A percentile compares a stretch with the other conserved stretches of the same genome.
phyloP scores from a whole-genome alignment of 805 yeast species.

The Scheffersomyces amazonensis region DNA sequence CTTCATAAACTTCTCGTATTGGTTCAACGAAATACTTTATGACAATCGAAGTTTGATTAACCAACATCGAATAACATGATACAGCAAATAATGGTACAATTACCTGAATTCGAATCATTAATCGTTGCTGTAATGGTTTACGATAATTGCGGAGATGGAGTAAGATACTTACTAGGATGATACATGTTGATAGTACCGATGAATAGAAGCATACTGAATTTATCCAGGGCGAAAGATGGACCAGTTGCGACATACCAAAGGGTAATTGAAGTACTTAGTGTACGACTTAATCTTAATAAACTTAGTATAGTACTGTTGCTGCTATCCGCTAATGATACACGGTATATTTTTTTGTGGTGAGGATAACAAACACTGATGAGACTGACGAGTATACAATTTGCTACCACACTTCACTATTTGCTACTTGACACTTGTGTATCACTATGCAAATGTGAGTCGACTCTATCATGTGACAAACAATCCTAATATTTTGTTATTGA shows the following conservation, averaged over 20 bases:
- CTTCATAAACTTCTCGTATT: slow-evolving; percentile 86
- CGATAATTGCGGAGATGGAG: slow-evolving; percentile 63
- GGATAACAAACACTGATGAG: no score
- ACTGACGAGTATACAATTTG: no score
- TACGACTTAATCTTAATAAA: no score
- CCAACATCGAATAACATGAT: slow-evolving; percentile 60
- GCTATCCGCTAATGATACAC: no score
- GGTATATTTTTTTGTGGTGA: neutral
- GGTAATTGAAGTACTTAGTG: neutral
- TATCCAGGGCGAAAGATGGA: slow-evolving; percentile 15
- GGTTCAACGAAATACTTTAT: slow-evolving; percentile 62
- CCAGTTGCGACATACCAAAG: no score
- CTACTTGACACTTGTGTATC: no score
- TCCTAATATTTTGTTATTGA: no score
- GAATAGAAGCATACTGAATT: slow-evolving; percentile 17
- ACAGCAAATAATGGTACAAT: slow-evolving; percentile 80
- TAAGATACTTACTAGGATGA: slow-evolving; percentile 20
- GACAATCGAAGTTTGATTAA: slow-evolving; percentile 36
- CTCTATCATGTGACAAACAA: no score
- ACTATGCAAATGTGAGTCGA: no score
- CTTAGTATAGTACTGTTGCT: no score
- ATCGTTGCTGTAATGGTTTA: slow-evolving; percentile 83
- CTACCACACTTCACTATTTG: no score
- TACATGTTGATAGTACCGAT: slow-evolving; percentile 17
- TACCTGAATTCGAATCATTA: slow-evolving; percentile 75